Evolutionary conservation across 352 stramenopile genomes (phyloP).

Genomic region (Phytopythium delawarense): DNA sequence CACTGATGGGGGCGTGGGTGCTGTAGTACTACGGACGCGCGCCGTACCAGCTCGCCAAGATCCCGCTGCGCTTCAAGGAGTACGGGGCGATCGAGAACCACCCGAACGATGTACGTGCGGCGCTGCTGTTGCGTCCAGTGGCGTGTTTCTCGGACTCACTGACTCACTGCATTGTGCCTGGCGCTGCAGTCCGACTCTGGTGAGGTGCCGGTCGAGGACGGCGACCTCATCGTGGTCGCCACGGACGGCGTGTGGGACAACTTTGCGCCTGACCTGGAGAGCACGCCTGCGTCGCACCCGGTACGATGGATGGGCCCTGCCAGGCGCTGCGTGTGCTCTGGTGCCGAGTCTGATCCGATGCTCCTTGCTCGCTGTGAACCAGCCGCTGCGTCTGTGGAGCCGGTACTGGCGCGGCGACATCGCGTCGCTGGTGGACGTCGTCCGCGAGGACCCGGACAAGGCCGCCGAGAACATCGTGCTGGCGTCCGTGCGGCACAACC

Average conservation of each 20-base stretch:
- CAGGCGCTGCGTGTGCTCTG: neutral
- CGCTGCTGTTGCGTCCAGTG: neutral
- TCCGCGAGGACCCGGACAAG: slow-evolving; percentile 41
- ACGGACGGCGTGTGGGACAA: slow-evolving; percentile 85
- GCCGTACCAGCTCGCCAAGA: slow-evolving; percentile 76
- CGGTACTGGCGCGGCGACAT: slow-evolving; percentile 61
- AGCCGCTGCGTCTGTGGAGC: slow-evolving; percentile 62
- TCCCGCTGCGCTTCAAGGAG: slow-evolving; percentile 63
- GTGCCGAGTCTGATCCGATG: neutral
- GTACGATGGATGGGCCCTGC: slow-evolving; percentile 21
- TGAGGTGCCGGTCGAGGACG: slow-evolving; percentile 64
- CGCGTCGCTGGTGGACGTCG: slow-evolving; percentile 50
- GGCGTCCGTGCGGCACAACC: slow-evolving; percentile 70
- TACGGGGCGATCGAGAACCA: slow-evolving; percentile 80
- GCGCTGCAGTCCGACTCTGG: slow-evolving; percentile 53
- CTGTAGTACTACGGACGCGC: slow-evolving; percentile 62
- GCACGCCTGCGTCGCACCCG: slow-evolving; percentile 44
- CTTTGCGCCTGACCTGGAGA: slow-evolving; percentile 53
- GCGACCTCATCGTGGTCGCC: slow-evolving; percentile 74
- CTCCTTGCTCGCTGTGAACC: neutral
- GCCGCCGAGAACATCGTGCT: slow-evolving; percentile 60
- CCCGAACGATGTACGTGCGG: slow-evolving; percentile 48
- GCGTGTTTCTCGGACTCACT: neutral
- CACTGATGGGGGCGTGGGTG: neutral
- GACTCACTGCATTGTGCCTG: neutral